Evolutionary conservation across 179 eudicot genomes (phyloP).

Genomic region (Carnegiea gigantea): DNA sequence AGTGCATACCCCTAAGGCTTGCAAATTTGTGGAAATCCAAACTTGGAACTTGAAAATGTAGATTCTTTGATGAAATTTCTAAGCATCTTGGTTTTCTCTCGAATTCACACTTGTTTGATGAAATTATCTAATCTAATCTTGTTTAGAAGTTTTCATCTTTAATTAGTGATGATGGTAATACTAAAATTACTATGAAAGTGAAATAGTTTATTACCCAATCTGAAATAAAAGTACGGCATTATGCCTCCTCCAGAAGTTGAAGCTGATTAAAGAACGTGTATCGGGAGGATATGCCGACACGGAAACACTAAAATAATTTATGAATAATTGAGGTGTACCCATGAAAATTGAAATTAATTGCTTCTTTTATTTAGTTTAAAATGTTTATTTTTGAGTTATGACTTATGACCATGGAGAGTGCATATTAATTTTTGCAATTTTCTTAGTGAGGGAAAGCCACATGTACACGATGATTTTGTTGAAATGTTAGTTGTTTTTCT

Average conservation of each 20-base stretch:
- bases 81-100: background rate
- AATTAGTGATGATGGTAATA: background rate
- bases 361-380: background rate
- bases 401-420: background rate
- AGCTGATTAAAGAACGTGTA: background rate
- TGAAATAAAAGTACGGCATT: too few relatives aligned
- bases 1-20: background rate
- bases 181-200: too few relatives aligned
- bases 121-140: background rate
- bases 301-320: background rate
- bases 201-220: too few relatives aligned
- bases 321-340: background rate
- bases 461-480: background rate
- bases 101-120: background rate
- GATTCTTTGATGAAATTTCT: slow-evolving; percentile 1
- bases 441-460: background rate
- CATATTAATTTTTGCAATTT: background rate
- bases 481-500: background rate
- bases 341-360: background rate
- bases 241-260: too few relatives aligned
- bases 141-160: background rate
- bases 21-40: background rate
- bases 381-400: background rate
- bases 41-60: background rate
- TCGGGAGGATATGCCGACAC: background rate